Base-by-base conservation (phyloP, 164 flowering plant genomes). In the Nymphaea thermarum region DNA sequence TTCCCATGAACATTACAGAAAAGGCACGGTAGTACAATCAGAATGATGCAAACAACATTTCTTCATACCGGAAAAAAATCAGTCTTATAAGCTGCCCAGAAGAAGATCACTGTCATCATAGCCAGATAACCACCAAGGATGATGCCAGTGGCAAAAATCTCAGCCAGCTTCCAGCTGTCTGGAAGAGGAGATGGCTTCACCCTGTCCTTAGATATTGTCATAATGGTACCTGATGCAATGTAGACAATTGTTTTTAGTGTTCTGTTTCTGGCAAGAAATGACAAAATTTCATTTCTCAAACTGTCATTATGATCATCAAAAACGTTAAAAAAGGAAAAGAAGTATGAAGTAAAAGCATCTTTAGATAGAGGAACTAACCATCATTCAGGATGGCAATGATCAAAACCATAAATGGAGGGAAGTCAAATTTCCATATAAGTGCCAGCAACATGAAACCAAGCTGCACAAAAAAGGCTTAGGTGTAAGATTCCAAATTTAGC, bases 191-290 rank as follows among this genome's bases (percentile, higher is more conserved):
- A 86, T n/a, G 91, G 91, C 75, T 82, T 83, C 53, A 87, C 89
- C 71, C 87, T 82, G 70, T 87, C 89, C 77, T 85, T 87, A 62
- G 89, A 87, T 66, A 87, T 85, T 36, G 91, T 87, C 91, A 87
- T 87, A 63, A 87, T 87, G 4, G 89, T 87, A 66, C 88, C 91
- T 86, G 72, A 55, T 75, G 64, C 18, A 43, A 62, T 43, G 64
- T 45, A 42, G n/a, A 64, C 15, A 51, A 57, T 66, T 73, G 41
- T 59, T 65, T 41, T 25, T 61, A 65, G 41, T 8, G 6, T 3
- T 10, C 14, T 44, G 1, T 5, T 7, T 7, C 36, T 6, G 36
- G 16, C 44, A 12, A 17, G 62, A 18, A 18, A 57, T 12, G 17
- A 51, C 8, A 16, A 4, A 53, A 67, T 57, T 2, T 65, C 41